These are phyloP conservation scores for Suillus alpinus DNA, from an alignment of 768 basidiomycete genomes.

Conservation along the genomic window DNA sequence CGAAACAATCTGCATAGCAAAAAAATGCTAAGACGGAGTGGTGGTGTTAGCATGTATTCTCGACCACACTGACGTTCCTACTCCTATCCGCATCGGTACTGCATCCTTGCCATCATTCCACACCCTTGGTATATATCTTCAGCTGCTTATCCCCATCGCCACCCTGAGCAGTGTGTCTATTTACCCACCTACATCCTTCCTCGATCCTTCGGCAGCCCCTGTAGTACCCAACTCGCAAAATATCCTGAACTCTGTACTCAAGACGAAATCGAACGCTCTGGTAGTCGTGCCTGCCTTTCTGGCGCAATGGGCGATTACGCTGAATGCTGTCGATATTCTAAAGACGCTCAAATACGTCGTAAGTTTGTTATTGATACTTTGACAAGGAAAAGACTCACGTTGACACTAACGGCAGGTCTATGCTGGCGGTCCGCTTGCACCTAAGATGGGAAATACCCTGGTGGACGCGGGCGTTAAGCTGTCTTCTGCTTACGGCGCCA, in stretches of 20 bases:
- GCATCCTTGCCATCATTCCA: slow-evolving; percentile 30
- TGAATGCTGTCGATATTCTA: slow-evolving; percentile 23
- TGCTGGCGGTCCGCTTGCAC: slow-evolving; percentile 38
- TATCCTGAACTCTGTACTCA: slow-evolving; percentile 33
- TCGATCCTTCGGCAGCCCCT: slow-evolving; percentile 26
- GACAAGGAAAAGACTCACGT: not conserved
- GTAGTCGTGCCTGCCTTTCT: slow-evolving; percentile 39
- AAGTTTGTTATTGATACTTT: slow-evolving; percentile 3
- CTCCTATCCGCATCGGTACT: slow-evolving; percentile 16
- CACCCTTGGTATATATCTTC: slow-evolving; percentile 14
- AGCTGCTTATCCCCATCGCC: slow-evolving; percentile 20
- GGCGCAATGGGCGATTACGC: slow-evolving; percentile 32
- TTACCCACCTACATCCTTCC: slow-evolving; percentile 25
- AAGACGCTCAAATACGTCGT: slow-evolving; percentile 29
- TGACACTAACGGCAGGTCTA: slow-evolving; percentile 24
- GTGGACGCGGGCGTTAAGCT: slow-evolving; percentile 32
- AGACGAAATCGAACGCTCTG: slow-evolving; percentile 28
- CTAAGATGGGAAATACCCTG: slow-evolving; percentile 33
- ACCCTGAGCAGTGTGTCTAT: slow-evolving; percentile 16
- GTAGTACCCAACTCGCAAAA: slow-evolving; percentile 38
- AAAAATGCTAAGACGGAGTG: not conserved
- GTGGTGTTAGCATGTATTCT: slow-evolving; percentile 5
- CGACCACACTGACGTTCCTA: slow-evolving; percentile 4
- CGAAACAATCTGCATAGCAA: not conserved
- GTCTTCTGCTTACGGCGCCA: slow-evolving; percentile 36